A percentile compares a stretch with the other conserved stretches of the same genome.
Conservation (phyloP, 2,329 filamentous ascomycete genomes). For the Elsinoe ampelina region DNA sequence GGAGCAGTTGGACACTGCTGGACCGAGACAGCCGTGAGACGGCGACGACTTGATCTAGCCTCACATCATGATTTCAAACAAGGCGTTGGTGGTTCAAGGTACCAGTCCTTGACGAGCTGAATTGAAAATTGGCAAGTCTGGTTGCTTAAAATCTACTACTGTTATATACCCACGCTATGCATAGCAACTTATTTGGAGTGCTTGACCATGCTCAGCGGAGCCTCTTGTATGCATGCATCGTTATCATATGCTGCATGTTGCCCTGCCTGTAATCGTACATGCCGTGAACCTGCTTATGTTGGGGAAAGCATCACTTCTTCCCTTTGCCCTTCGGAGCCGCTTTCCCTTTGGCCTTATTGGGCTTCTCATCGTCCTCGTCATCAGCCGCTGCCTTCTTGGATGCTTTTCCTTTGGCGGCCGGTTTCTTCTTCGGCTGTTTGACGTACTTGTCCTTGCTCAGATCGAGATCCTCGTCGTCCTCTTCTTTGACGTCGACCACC, state of each 20-base stretch:
- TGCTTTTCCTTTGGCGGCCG: conserved; percentile 38
- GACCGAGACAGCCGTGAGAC: conserved; percentile 65
- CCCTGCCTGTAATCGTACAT: too few species aligned
- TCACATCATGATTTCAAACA: not conserved
- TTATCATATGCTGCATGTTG: not conserved
- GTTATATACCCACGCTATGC: conserved; percentile 10
- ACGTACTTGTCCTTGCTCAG: conserved; percentile 94
- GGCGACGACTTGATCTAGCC: not conserved
- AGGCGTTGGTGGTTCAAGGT: not conserved
- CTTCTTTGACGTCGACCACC: conserved; percentile 36
- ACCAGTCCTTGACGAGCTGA: not conserved
- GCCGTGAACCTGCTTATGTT: not conserved
- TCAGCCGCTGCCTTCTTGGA: conserved; percentile 32
- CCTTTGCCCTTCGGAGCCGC: conserved; percentile 39
- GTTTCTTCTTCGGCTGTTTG: conserved; percentile 69
- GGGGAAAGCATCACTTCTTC: conserved; percentile 30
- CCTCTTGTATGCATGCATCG: too few species aligned
- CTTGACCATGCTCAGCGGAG: too few species aligned
- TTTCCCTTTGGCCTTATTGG: conserved; percentile 39
- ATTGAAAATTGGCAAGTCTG: not conserved
- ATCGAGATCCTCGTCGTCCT: conserved; percentile 67
- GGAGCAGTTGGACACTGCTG: conserved; percentile 86
- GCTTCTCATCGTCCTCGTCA: conserved; percentile 40
- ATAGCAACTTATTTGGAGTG: not conserved
- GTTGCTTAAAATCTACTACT: not conserved